Conservation (phyloP, 1,139 yeast species). For the Pichia sp. region DNA sequence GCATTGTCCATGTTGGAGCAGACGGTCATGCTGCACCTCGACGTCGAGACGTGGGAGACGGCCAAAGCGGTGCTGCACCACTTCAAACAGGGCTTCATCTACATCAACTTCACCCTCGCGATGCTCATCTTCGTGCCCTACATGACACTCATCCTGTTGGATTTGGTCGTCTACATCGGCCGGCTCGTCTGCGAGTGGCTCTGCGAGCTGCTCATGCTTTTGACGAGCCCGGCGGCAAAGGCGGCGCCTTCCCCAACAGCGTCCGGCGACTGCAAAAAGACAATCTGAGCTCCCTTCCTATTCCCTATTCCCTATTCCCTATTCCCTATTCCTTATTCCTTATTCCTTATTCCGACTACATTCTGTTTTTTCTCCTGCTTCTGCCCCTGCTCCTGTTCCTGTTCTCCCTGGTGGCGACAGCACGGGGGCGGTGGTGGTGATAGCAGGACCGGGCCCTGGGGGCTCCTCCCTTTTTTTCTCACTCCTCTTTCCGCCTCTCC, state of each 20-base stretch:
- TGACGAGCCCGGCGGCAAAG: too few species aligned
- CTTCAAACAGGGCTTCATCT: constrained; percentile 22
- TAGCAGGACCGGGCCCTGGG: too few species aligned
- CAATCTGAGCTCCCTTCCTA: not conserved
- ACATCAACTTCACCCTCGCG: constrained; percentile 18
- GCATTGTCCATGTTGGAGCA: not conserved
- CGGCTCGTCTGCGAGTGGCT: constrained; percentile 17
- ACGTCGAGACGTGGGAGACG: not conserved
- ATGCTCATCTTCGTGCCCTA: constrained; percentile 23
- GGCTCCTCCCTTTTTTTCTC: too few species aligned
- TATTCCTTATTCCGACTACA: too few species aligned
- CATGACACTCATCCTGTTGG: constrained; percentile 21
- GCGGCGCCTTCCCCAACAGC: not conserved
- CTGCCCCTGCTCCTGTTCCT: too few species aligned
- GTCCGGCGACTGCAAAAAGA: not conserved
- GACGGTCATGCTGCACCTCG: not conserved
- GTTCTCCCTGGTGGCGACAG: too few species aligned
- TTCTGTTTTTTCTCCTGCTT: too few species aligned
- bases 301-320: not conserved
- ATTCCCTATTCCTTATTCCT: not conserved
- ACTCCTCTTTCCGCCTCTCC: too few species aligned
- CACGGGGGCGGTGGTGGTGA: too few species aligned
- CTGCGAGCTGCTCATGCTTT: not conserved
- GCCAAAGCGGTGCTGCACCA: not conserved
- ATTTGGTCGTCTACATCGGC: constrained; percentile 23